phyloP scores from a whole-genome alignment of 805 yeast species.

The Wickerhamomyces queroliae region DNA sequence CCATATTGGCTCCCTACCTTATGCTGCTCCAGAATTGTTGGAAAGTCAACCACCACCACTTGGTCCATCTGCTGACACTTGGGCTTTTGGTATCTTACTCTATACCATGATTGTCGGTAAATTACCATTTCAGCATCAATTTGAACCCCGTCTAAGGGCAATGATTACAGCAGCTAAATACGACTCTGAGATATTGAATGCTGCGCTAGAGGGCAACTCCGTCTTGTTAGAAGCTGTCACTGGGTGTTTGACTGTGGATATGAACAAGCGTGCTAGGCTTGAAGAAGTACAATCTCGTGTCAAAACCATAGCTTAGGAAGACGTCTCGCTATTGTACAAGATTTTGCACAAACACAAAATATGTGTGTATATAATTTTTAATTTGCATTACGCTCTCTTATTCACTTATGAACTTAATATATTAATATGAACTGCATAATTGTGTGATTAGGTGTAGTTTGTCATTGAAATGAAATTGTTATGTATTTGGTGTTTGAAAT shows the following conservation, averaged over 20 bases:
- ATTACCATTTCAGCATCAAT: conserved; percentile 80
- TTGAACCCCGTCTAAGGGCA: conserved; percentile 72
- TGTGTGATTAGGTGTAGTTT: too few relatives aligned
- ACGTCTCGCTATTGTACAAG: too few relatives aligned
- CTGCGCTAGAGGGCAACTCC: conserved; percentile 29
- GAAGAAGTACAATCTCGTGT: conserved; percentile 24
- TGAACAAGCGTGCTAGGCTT: conserved; percentile 46
- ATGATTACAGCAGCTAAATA: conserved; percentile 65
- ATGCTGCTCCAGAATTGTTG: conserved; percentile 85
- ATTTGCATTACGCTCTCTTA: too few relatives aligned
- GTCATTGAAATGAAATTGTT: too few relatives aligned
- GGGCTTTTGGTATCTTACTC: conserved; percentile 84
- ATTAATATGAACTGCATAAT: too few relatives aligned
- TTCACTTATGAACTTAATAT: too few relatives aligned
- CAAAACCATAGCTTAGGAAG: neutral
- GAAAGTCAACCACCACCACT: conserved; percentile 52
- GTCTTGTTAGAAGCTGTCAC: conserved; percentile 30
- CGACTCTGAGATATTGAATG: conserved; percentile 39
- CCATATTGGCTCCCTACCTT: conserved; percentile 86
- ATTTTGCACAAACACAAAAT: too few relatives aligned
- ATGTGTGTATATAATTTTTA: too few relatives aligned
- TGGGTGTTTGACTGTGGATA: conserved; percentile 50
- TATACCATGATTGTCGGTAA: conserved; percentile 70
- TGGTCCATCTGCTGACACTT: conserved; percentile 72
- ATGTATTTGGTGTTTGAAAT: too few relatives aligned